Evolutionary conservation across 805 yeast species (phyloP).

Genomic region (Candida chilensis): DNA sequence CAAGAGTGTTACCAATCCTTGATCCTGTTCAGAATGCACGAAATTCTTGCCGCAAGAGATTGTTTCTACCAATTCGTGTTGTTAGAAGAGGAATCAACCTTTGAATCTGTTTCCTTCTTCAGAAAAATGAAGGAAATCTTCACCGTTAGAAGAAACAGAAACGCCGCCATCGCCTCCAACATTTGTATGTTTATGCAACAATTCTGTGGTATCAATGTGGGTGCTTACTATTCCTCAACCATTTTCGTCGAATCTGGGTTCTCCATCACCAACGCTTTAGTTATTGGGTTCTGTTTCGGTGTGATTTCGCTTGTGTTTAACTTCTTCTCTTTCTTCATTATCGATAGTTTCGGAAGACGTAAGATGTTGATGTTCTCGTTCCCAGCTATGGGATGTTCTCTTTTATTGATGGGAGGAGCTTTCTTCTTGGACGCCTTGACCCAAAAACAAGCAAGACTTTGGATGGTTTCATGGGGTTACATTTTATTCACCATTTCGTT

Average conservation of each 20-base stretch:
- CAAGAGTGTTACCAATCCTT: constrained; percentile 25
- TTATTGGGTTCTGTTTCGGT: constrained; percentile 36
- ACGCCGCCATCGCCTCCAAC: constrained; percentile 34
- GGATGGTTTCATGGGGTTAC: constrained; percentile 23
- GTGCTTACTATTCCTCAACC: constrained; percentile 33
- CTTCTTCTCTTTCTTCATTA: constrained; percentile 31
- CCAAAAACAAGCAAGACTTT: constrained; percentile 18
- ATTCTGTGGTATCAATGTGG: constrained; percentile 36
- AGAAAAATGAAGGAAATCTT: constrained; percentile 26
- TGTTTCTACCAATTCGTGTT: constrained; percentile 35
- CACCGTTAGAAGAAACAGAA: constrained; percentile 32
- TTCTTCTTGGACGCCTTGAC: constrained; percentile 22
- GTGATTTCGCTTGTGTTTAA: constrained; percentile 34
- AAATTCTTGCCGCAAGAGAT: constrained; percentile 34
- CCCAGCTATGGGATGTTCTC: constrained; percentile 31
- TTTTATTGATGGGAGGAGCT: constrained; percentile 28
- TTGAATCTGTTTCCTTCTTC: constrained; percentile 18
- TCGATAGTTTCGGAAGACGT: constrained; percentile 31
- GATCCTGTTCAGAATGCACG: constrained; percentile 16
- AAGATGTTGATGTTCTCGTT: constrained; percentile 26
- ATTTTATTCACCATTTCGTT: constrained; percentile 29
- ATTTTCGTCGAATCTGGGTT: constrained; percentile 28
- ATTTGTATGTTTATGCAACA: constrained; percentile 39
- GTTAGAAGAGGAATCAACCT: constrained; percentile 28
- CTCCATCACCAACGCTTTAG: constrained; percentile 20